Evolutionary conservation across 345 rosid species (phyloP).

Genomic region (Populus nigra): DNA sequence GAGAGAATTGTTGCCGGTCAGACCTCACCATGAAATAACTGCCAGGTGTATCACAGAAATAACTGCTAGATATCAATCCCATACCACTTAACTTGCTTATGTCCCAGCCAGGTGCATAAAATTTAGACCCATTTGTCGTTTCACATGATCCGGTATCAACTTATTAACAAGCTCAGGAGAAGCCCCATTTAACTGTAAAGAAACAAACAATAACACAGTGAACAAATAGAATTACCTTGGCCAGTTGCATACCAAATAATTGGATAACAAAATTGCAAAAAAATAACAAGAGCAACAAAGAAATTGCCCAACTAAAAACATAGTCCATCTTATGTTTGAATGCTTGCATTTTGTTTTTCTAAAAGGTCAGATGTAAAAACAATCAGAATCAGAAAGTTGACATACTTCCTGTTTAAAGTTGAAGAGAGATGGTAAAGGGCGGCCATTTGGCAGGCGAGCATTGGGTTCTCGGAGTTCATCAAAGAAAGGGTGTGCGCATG

Average conservation of each 20-base stretch:
- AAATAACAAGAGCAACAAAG: neutral
- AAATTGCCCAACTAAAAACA: neutral
- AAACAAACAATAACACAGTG: constrained; percentile 3
- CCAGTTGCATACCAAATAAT: neutral
- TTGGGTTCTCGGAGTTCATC: constrained; percentile 40
- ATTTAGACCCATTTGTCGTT: constrained; percentile 70
- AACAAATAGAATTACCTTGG: neutral
- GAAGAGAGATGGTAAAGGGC: constrained; percentile 30
- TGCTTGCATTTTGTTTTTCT: neutral
- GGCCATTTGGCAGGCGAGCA: constrained; percentile 32
- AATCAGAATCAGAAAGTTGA: neutral
- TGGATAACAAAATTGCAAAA: neutral
- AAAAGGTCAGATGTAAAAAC: neutral
- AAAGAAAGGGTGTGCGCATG: constrained; percentile 39
- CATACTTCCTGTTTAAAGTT: constrained; percentile 60
- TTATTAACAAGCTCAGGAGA: constrained; percentile 77
- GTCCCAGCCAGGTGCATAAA: constrained; percentile 73
- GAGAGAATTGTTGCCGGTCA: constrained; percentile 33
- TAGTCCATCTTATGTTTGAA: neutral
- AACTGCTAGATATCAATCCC: constrained; percentile 22
- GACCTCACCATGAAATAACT: constrained; percentile 21
- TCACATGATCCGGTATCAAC: constrained; percentile 81
- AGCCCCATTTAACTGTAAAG: constrained; percentile 55
- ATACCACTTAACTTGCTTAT: constrained; percentile 21
- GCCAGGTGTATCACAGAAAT: constrained; percentile 26